Evolutionary conservation across 768 basidiomycete species (phyloP), one percentile per base, ranked within the genome.

Genomic region (Auricularia sp.): DNA sequence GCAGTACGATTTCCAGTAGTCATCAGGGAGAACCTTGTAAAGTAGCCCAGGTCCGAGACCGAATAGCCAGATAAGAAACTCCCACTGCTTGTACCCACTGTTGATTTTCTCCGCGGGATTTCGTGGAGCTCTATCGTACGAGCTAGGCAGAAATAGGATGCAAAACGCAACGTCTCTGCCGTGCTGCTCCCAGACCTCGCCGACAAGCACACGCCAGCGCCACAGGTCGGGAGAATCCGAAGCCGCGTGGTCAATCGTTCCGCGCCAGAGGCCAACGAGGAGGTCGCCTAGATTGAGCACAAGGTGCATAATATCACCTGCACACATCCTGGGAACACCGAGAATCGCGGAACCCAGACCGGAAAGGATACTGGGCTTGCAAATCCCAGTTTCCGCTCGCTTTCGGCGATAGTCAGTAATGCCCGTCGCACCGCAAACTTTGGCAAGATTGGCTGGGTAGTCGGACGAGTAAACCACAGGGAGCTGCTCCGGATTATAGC

Each of bases 51-150:
- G 62, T 42, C 67, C 67, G 1, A 72, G 61, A 11, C 69, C 68
- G 59, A 68, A 78, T 10, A 79, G 10, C 63, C 77, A 78, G 0
- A 69, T 61, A 2, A 69, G 66, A 45, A 64, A 80, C 64, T 80
- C 77, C 42, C 70, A 70, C 1, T 76, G 76, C 56, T 79, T 79
- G 65, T 78, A 80, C 0, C 78, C 76, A 66, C 75, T 77, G 3
- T 73, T 67, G 64, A 80, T 74, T 64, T 81, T 80, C 51, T 75
- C 70, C 0, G 77, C 77, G 18, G 72, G 71, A 65, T 81, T 77
- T 0, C 77, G 73, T 2, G 78, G 81, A 4, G 78, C 74, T 3
- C 75, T 71, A 67, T 79, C 76, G 70, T 79, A 80, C 0, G 75
- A 79, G 0, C 73, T 72, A 21, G 78, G 79, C 18, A 80, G 69